A percentile compares a stretch with the other conserved stretches of the same genome.
phyloP scores from a whole-genome alignment of 306 rosid genomes.

The barrel medic (Medicago truncatula) region DNA sequence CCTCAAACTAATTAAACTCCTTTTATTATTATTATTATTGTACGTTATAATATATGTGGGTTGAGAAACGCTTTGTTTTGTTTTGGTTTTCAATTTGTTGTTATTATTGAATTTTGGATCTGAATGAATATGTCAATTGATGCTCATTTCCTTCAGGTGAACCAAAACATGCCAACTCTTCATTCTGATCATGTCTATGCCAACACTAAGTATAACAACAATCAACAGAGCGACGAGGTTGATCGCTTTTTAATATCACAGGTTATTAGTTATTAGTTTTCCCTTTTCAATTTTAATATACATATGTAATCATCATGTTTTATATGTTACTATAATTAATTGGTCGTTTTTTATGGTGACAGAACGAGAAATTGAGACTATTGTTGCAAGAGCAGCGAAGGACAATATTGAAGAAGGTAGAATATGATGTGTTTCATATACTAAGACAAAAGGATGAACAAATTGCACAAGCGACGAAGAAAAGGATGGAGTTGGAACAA shows the following conservation, averaged over 20 bases:
- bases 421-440: conserved; percentile 27
- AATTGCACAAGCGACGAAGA: conserved; percentile 49
- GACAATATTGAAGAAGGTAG: conserved; percentile 45
- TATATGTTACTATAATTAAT: background rate
- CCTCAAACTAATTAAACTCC: no score
- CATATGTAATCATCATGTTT: no score
- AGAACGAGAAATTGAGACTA: conserved; percentile 73
- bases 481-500: conserved; percentile 56
- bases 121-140: background rate
- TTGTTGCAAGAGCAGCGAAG: conserved; percentile 36
- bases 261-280: background rate
- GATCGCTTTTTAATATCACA: background rate
- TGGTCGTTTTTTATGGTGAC: background rate
- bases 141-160: background rate
- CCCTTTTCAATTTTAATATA: background rate
- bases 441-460: conserved; percentile 61
- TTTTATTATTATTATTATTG: no score
- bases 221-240: background rate
- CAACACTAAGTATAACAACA: background rate
- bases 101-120: background rate
- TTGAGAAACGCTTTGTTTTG: background rate
- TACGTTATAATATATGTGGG: no score
- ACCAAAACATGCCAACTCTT: background rate
- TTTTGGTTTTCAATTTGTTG: no score
- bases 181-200: background rate